Evolutionary conservation across 306 rosid species (phyloP), one percentile per base, ranked within the genome.

Genomic region (Begonia fuchsioides): DNA sequence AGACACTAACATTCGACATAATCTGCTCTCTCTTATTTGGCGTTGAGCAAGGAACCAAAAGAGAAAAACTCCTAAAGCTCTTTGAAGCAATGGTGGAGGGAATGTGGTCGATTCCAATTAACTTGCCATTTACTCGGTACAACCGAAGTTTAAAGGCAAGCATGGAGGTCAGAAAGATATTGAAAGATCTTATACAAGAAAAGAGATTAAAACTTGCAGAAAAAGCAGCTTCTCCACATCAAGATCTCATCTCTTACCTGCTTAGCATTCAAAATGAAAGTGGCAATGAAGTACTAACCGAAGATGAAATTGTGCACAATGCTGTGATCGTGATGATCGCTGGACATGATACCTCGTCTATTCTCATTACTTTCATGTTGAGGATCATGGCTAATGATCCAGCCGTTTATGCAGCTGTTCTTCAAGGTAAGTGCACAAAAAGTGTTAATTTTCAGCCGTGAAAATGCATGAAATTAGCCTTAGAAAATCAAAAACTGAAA

Each of bases 1-100:
- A 80, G 78, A 75, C 35, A 13, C 93, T 87, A 11, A 71, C 96
- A 1, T 87, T 87, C 75, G 65, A 83, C 72, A 69, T 87, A 55
- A 77, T 77, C 35, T 66, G 81, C 51, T 68, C 80, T 15, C 72
- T 87, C 26, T 66, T 87, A 16, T 82, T 87, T 44, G 84, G 85
- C 15, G 55, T 87, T 17, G 80, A 79, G 65, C n/a, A 13, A 50
- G 93, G 87, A 45, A 26, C 74, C 49, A 70, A 66, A 14, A 77
- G 93, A 67, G 78, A 77, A 1, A 57, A 55, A 50, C 52, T 77
- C 18, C 39, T 73, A 18, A 17, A n/a, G 13, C 58, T 56, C 39
- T 80, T 87, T 52, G 59, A 65, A 58, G 26, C 50, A 47, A 60
- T 87, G 85, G 59, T 77, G 2, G 58, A 44, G 17, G 94, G 93